Evolutionary conservation across 2,329 filamentous ascomycete genomes (phyloP).

Genomic region (Aspergillus sp.): DNA sequence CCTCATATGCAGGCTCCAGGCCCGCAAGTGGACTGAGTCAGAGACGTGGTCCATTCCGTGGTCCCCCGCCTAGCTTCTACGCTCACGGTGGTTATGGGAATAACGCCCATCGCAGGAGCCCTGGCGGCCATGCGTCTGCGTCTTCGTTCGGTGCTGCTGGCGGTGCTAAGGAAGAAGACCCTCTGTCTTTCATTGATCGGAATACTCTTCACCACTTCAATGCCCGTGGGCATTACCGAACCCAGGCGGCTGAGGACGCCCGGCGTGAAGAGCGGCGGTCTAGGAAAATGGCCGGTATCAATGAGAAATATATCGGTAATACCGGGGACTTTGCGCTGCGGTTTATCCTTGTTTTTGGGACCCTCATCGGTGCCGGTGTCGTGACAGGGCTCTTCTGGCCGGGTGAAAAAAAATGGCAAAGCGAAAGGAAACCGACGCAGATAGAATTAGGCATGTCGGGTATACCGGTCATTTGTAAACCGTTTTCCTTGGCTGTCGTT

Average conservation of each 20-base stretch:
- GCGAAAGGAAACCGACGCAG: background rate
- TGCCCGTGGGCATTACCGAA: conserved; percentile 64
- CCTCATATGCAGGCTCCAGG: conserved; percentile 53
- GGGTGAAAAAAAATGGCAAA: conserved; percentile 6
- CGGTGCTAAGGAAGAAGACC: conserved; percentile 6
- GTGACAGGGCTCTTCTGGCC: conserved; percentile 22
- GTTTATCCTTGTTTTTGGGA: conserved; percentile 36
- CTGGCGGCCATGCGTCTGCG: conserved; percentile 42
- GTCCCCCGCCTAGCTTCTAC: conserved; percentile 88
- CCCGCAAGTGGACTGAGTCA: conserved; percentile 76
- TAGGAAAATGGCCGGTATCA: conserved; percentile 25
- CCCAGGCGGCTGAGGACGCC: conserved; percentile 62
- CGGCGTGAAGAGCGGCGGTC: conserved; percentile 42
- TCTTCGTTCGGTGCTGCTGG: conserved; percentile 6
- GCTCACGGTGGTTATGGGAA: conserved; percentile 71
- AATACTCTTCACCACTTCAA: conserved; percentile 75
- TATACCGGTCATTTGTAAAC: no score
- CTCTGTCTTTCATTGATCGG: conserved; percentile 31
- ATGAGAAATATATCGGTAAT: conserved; percentile 18
- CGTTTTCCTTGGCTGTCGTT: background rate
- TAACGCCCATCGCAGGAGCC: conserved; percentile 6
- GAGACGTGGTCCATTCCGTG: conserved; percentile 69
- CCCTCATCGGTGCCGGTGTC: conserved; percentile 27
- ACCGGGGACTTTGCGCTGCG: conserved; percentile 25
- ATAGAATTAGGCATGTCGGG: background rate